Conservation (phyloP, 148 eudicot species). For the Rhododendron simsii region DNA sequence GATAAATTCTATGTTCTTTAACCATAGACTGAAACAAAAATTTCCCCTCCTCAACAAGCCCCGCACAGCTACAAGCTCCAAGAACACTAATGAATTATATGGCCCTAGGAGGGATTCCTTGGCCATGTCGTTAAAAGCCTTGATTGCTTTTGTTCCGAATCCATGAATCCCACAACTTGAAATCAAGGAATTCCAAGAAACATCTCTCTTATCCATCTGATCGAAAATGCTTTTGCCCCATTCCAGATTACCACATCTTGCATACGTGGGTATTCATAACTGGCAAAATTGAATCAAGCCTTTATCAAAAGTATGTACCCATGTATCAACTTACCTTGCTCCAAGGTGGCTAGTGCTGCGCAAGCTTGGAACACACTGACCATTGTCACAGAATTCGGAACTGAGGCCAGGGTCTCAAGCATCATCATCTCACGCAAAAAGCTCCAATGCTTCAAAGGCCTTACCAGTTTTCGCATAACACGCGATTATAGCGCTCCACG, state of each 20-base stretch:
- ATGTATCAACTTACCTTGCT: slow-evolving; percentile 75
- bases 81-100: slow-evolving; percentile 75
- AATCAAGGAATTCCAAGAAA: slow-evolving; percentile 91
- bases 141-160: slow-evolving; percentile 57
- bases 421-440: slow-evolving; percentile 81
- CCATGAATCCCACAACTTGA: slow-evolving; percentile 89
- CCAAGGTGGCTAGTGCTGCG: slow-evolving; percentile 64
- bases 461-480: slow-evolving; percentile 77
- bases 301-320: slow-evolving; percentile 67
- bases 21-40: slow-evolving; percentile 60
- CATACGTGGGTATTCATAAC: slow-evolving; percentile 80
- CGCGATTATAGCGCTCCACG: slow-evolving; percentile 94
- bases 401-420: slow-evolving; percentile 30
- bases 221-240: slow-evolving; percentile 48
- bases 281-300: slow-evolving; percentile 69
- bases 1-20: slow-evolving; percentile 46
- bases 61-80: slow-evolving; percentile 89
- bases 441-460: slow-evolving; percentile 64
- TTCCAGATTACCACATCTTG: slow-evolving; percentile 73
- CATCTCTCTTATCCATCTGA: slow-evolving; percentile 74
- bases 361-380: slow-evolving; percentile 92
- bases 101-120: slow-evolving; percentile 60
- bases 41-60: slow-evolving; percentile 73
- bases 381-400: slow-evolving; percentile 90
- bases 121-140: slow-evolving; percentile 55